Percentiles rank a stretch among this genome's conserved stretches.
Evolutionary conservation across 495 filamentous ascomycete species (phyloP).

Genomic region (Amphirosellinia nigrospora): DNA sequence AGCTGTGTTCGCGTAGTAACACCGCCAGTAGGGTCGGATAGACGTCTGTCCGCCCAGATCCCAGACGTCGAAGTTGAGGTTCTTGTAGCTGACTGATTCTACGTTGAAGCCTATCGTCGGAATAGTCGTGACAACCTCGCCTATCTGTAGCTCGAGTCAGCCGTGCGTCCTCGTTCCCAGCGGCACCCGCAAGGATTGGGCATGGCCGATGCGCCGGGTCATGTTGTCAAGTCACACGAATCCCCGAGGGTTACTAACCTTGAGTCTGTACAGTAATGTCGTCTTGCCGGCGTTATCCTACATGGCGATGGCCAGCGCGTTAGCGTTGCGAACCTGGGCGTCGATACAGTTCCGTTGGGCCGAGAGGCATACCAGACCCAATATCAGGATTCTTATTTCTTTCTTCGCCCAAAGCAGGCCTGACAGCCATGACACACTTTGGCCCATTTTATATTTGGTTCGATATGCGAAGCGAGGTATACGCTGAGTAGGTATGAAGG

Average conservation of each 20-base stretch:
- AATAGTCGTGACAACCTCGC: constrained; percentile 98
- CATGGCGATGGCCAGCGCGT: constrained; percentile 25
- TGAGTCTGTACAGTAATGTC: constrained; percentile 92
- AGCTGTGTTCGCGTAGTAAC: constrained; percentile 99
- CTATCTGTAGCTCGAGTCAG: constrained; percentile 67
- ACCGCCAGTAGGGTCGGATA: constrained; percentile 97
- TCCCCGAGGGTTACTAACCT: constrained; percentile 61
- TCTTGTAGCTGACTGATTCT: constrained; percentile 95
- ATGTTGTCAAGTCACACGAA: not conserved
- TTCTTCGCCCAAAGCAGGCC: constrained; percentile 87
- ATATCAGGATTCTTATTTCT: constrained; percentile 94
- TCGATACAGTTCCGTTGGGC: not conserved
- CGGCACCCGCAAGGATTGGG: not conserved
- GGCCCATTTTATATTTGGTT: constrained; percentile 69
- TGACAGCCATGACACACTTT: constrained; percentile 76
- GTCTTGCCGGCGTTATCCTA: constrained; percentile 99
- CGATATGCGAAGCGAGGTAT: not conserved
- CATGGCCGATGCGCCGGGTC: not conserved
- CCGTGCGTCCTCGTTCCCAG: not conserved
- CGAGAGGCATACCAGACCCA: constrained; percentile 76
- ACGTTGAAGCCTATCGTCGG: constrained; percentile 99
- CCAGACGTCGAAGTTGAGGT: constrained; percentile 99
- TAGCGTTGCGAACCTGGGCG: not conserved
- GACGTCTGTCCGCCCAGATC: constrained; percentile 96
- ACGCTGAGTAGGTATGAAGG: constrained; percentile 5